Conservation (phyloP, 176 grass and related monocot species). For the Aechmea fasciata region DNA sequence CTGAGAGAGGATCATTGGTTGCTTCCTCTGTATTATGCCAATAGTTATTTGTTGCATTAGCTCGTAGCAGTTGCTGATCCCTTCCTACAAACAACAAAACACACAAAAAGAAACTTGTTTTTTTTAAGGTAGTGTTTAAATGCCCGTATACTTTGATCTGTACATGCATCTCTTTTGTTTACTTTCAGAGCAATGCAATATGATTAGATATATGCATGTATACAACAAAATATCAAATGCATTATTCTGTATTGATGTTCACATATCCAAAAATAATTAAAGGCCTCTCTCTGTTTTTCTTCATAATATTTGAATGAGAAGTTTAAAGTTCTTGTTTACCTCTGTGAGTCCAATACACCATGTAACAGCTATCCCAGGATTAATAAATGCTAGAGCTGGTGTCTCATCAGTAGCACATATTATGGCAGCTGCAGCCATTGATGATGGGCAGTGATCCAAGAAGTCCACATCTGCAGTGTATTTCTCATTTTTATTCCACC, state of each 20-base stretch:
- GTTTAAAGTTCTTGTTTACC: slow-evolving; percentile 27
- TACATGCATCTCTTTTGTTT: no score
- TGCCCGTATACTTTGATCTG: no score
- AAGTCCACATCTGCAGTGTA: slow-evolving; percentile 53
- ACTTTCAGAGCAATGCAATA: no score
- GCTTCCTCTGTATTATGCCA: slow-evolving; percentile 34
- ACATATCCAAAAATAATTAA: no score
- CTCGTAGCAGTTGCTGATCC: slow-evolving; percentile 58
- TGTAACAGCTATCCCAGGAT: slow-evolving; percentile 36
- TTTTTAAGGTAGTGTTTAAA: neutral
- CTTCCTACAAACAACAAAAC: slow-evolving; percentile 39
- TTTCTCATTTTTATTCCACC: neutral
- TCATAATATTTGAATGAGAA: neutral
- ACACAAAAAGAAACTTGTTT: slow-evolving; percentile 4
- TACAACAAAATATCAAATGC: no score
- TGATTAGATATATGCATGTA: no score
- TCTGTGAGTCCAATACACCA: slow-evolving; percentile 89
- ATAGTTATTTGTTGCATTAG: slow-evolving; percentile 49
- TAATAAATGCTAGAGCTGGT: slow-evolving; percentile 30
- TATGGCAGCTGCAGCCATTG: slow-evolving; percentile 75
- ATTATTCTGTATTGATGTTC: no score
- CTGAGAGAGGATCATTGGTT: slow-evolving; percentile 20
- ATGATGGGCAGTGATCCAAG: slow-evolving; percentile 64
- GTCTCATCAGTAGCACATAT: slow-evolving; percentile 54
- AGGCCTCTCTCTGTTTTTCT: neutral